Base-by-base conservation (phyloP, 1,139 yeast genomes). In the Arxiozyma telluris region DNA sequence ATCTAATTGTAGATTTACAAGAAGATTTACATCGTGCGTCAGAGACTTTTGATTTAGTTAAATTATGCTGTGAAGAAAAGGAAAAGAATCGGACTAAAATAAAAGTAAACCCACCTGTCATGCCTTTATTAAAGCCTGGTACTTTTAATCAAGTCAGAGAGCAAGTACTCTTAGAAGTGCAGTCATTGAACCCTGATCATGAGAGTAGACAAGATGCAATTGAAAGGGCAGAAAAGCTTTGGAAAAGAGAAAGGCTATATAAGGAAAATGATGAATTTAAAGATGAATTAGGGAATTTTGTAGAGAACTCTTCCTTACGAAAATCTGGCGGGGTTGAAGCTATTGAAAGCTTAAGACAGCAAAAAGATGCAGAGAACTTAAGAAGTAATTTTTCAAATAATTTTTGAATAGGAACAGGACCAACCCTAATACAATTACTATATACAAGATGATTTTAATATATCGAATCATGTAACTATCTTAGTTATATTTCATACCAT, bases 241-340 rank as follows among this genome's bases (percentile, higher is more conserved):
- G 98, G 64, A 83, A 83, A 62, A 82, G 78, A 60, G 96, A 89
- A 64, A 77, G 81, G 56, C 83, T 79, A 59, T 71, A 83, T 60
- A 72, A 81, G 61, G 74, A 76, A 50, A 64, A 74, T 45, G 83
- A 82, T 58, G 84, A 83, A 55, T 91, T 91, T 63, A 89, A 86
- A 66, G 90, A 86, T 60, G 98, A 91, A 64, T 73, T 91, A n/a
- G 95, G 84, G 1, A 86, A 81, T 44, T 91, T 89, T 74, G 96
- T 91, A 5, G 90, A 77, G 11, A 93, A 84, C 52, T 77, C 80
- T 43, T 85, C 79, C 63, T 75, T 90, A 55, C 88, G 87, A 64
- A 84, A 81, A 59, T 81, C 89, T 38, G 98, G 97, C 3, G 97
- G 98, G 2, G 78, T 90, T 44, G 94, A 85, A 57, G 97, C 90